Evolutionary conservation across 2,329 filamentous ascomycete genomes (phyloP).

Genomic region (Calonectria naviculata): DNA sequence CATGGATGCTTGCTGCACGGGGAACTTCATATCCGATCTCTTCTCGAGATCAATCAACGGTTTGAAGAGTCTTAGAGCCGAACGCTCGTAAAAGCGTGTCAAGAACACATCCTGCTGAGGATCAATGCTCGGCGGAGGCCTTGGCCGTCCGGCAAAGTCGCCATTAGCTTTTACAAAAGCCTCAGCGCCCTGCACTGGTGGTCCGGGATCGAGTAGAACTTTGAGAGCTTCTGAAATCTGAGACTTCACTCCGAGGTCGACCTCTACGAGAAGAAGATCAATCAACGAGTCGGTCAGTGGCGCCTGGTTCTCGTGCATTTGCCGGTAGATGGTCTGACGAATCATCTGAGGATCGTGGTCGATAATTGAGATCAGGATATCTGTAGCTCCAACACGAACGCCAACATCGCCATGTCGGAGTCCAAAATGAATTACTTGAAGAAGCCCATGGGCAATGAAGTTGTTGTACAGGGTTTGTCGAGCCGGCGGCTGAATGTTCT

Average conservation of each 20-base stretch:
- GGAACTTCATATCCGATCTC: conserved; percentile 75
- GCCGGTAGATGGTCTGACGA: conserved; percentile 90
- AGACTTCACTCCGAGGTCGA: conserved; percentile 93
- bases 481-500: conserved; percentile 88
- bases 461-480: conserved; percentile 88
- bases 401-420: conserved; percentile 85
- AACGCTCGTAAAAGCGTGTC: conserved; percentile 88
- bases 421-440: conserved; percentile 92
- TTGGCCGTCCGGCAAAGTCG: conserved; percentile 74
- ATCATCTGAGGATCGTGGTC: conserved; percentile 97
- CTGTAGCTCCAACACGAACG: conserved; percentile 91
- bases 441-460: conserved; percentile 87
- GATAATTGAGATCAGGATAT: conserved; percentile 92
- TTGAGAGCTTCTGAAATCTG: conserved; percentile 97
- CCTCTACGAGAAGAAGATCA: conserved; percentile 89
- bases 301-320: conserved; percentile 86
- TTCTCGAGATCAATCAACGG: conserved; percentile 85
- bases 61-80: conserved; percentile 85
- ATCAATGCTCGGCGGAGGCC: conserved; percentile 64
- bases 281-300: conserved; percentile 93
- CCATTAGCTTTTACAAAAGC: conserved; percentile 71
- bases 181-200: conserved; percentile 60
- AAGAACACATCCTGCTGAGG: conserved; percentile 89
- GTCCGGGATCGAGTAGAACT: conserved; percentile 83
- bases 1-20: conserved; percentile 87